Evolutionary conservation across 225 moss, liverwort and hornwort genomes (phyloP).

Genomic region (Bryoerythrophyllum caledonicum): DNA sequence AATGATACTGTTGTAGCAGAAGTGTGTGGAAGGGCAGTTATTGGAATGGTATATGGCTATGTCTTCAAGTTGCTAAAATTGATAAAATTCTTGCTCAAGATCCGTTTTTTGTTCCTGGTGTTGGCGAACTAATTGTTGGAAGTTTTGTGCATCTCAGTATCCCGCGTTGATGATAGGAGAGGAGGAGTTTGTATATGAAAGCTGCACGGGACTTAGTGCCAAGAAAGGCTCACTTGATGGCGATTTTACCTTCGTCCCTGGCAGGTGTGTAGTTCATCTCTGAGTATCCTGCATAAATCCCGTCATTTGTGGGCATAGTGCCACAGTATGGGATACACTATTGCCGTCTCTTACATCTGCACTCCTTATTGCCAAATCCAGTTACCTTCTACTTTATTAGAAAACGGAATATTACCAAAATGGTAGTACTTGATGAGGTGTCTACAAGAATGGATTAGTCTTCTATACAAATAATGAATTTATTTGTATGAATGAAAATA

Average conservation of each 20-base stretch:
- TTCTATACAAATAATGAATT: too few relatives aligned
- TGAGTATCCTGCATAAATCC: background rate
- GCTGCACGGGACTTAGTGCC: conserved; percentile 57
- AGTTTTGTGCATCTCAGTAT: conserved; percentile 43
- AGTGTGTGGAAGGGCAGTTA: conserved; percentile 70
- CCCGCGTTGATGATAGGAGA: conserved; percentile 57
- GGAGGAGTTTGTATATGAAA: conserved; percentile 78
- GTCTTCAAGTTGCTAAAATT: conserved; percentile 12
- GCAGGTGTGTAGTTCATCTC: conserved; percentile 51
- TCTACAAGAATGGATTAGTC: too few relatives aligned
- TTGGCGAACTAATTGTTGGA: conserved; percentile 26
- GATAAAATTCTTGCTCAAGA: background rate
- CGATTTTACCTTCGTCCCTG: conserved; percentile 84
- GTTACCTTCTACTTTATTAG: too few relatives aligned
- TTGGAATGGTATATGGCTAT: conserved; percentile 62
- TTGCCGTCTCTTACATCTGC: too few relatives aligned
- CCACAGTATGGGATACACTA: too few relatives aligned
- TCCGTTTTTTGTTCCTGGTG: background rate
- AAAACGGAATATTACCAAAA: too few relatives aligned
- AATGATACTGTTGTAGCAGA: conserved; percentile 46
- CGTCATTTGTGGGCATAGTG: background rate
- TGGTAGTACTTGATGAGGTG: too few relatives aligned
- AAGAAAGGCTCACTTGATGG: conserved; percentile 77
- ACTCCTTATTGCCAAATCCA: too few relatives aligned
- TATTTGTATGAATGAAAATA: too few relatives aligned